Base-by-base conservation (phyloP, 2,329 filamentous ascomycete genomes). In the Aschersonia sp. region DNA sequence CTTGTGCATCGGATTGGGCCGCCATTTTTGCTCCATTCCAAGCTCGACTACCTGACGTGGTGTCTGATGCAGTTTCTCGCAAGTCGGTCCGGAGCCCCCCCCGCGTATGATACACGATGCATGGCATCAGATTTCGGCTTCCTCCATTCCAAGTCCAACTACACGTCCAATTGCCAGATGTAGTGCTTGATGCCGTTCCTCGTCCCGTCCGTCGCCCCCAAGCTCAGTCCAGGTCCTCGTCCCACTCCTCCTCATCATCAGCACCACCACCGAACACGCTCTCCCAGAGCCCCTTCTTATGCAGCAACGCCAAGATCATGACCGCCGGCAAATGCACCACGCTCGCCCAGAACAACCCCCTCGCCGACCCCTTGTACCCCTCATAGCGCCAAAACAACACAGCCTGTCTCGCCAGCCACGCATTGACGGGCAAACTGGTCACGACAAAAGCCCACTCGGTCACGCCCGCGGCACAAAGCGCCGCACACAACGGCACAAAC, bases 271-370 rank as follows among this genome's bases (percentile, higher is more conserved):
- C 84, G 48, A 78, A 70, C 0, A 85, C 66, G 48, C 78, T 77
- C 48, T 72, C 76, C 80, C 84, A 92, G 66, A 95, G 75, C 0
- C 89, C 91, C 68, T 89, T 94, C 75, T 98, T 98, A 65, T 94
- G 87, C 48, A 85, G 77, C 65, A 97, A 82, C 3, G 89, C 91
- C 51, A 96, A 70, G 44, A 96, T 88, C 73, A 98, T 80, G 42
- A 97, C 75, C 30, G 84, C 84, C 0, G 92, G 92, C 45, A 98
- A 65, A 67, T 96, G 89, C 92, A 91, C 97, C 7, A 98, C 88
- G 62, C 88, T 95, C 2, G 92, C 89, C 92, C 92, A 98, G 65
- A 98, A 98, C 47, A 98, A 65, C 0, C 84, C 82, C 48, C 88
- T 77, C 2, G 92, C 89, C 20, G 78, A 87, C 2, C 89, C 89